phyloP scores from a whole-genome alignment of 2,329 filamentous ascomycete species.

The Pleomassaria siparia region DNA sequence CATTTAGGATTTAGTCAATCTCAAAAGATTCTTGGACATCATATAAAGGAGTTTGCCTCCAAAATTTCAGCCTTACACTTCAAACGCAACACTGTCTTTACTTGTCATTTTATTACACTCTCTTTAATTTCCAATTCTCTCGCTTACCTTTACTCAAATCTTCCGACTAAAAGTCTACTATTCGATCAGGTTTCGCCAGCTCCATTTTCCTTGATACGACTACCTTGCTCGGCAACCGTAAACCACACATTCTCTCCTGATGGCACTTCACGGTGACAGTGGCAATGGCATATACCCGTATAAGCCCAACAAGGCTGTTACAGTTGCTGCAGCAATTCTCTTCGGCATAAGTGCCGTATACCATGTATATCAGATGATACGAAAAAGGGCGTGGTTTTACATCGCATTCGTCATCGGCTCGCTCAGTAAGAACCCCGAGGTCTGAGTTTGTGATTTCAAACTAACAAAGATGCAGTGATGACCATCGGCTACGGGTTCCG shows the following conservation, averaged over 20 bases:
- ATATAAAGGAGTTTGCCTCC: background rate
- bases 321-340: conserved; percentile 13
- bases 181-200: no score
- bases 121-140: background rate
- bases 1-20: background rate
- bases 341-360: conserved; percentile 21
- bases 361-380: conserved; percentile 20
- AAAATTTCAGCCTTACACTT: background rate
- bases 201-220: background rate
- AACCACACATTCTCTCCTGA: background rate
- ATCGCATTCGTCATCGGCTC: conserved; percentile 20
- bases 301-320: conserved; percentile 13
- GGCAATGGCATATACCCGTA: conserved; percentile 21
- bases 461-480: conserved; percentile 22
- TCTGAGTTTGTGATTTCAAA: background rate
- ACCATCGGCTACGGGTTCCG: conserved; percentile 19
- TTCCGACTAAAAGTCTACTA: no score
- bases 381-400: conserved; percentile 26
- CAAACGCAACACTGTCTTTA: background rate
- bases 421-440: conserved; percentile 13
- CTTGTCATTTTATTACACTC: background rate
- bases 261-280: conserved; percentile 12
- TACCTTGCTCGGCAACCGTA: background rate
- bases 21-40: background rate
- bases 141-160: background rate